Percentiles rank a stretch among this genome's conserved stretches.
phyloP scores from a whole-genome alignment of 495 filamentous ascomycete species.

The Jackrogersella multiformis region DNA sequence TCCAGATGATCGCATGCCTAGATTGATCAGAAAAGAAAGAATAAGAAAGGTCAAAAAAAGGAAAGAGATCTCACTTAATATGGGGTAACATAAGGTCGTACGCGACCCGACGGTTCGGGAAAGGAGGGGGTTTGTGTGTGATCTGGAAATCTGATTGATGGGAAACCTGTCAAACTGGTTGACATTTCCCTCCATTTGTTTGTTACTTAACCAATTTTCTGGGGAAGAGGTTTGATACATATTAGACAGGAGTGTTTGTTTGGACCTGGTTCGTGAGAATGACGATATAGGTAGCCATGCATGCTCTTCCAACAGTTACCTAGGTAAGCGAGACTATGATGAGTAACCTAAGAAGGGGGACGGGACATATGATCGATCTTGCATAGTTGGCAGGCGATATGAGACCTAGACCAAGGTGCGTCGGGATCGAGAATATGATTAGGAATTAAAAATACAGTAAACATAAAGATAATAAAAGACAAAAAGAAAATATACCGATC shows the following conservation, averaged over 20 bases:
- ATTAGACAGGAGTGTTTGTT: conserved; percentile 12
- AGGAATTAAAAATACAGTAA: neutral
- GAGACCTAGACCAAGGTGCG: conserved; percentile 23
- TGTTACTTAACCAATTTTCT: conserved; percentile 11
- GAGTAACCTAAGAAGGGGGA: neutral
- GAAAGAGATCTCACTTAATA: conserved; percentile 35
- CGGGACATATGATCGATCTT: conserved; percentile 32
- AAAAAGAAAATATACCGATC: conserved; percentile 26
- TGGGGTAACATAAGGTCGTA: conserved; percentile 40
- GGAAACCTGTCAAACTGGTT: conserved; percentile 17
- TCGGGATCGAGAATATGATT: conserved; percentile 15
- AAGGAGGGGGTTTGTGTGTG: conserved; percentile 35
- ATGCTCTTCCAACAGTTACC: neutral
- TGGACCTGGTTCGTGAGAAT: neutral
- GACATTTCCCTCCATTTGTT: conserved; percentile 17
- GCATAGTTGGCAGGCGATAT: conserved; percentile 25
- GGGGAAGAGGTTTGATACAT: conserved; percentile 6
- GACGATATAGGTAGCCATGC: neutral
- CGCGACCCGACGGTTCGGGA: conserved; percentile 41
- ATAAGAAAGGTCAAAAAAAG: conserved; percentile 19
- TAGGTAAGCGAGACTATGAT: neutral
- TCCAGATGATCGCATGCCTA: conserved; percentile 4
- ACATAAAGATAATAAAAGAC: neutral
- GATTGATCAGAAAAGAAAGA: conserved; percentile 15
- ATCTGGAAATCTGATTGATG: conserved; percentile 41